phyloP scores from a whole-genome alignment of 2,329 filamentous ascomycete species.

The Ophiostoma novo-ulmi region DNA sequence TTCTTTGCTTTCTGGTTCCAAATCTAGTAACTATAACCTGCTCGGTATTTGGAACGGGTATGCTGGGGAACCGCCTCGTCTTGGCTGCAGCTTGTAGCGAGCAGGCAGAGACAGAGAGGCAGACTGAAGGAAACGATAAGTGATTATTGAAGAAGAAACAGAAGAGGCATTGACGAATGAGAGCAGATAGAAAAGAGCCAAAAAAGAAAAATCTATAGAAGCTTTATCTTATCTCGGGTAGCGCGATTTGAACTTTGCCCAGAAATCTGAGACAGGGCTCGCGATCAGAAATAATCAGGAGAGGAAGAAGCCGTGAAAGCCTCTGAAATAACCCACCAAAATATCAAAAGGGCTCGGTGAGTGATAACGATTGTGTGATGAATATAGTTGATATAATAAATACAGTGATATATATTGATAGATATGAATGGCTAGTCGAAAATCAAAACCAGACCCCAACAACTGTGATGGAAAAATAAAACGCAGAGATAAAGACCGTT shows the following conservation, averaged over 20 bases:
- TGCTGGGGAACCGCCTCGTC: background rate
- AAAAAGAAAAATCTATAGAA: background rate
- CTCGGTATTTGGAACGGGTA: conserved; percentile 2
- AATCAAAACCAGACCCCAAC: background rate
- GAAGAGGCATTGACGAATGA: background rate
- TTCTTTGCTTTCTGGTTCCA: background rate
- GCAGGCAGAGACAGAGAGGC: background rate
- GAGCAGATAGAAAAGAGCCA: background rate
- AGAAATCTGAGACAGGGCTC: background rate
- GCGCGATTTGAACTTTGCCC: background rate
- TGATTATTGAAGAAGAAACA: background rate
- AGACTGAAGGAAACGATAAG: background rate
- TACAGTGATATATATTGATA: background rate
- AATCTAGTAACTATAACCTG: background rate
- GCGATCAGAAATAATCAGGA: background rate
- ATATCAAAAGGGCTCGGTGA: background rate
- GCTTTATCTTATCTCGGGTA: background rate
- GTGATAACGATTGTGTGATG: background rate
- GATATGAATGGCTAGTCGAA: background rate
- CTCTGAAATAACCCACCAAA: background rate
- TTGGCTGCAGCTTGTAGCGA: background rate
- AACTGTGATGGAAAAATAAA: background rate
- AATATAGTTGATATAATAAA: background rate
- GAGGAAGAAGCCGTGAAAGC: background rate
- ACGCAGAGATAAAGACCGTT: background rate